Base-by-base conservation (phyloP, 495 filamentous ascomycete species). In the Astrocystis sublimbata region DNA sequence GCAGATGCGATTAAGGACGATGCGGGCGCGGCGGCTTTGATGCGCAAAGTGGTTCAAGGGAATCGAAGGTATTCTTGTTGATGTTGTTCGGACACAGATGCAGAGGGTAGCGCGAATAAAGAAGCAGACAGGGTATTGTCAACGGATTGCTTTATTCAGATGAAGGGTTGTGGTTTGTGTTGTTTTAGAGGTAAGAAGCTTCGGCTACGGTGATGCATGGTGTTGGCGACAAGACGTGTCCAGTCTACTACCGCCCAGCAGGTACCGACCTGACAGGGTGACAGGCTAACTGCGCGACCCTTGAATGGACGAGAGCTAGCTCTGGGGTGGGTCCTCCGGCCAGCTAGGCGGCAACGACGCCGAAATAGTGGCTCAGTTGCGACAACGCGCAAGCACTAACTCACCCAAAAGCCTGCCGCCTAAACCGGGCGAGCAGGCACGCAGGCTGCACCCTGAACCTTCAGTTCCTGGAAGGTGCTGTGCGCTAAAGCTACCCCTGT, bases 341-440 rank as follows among this genome's bases (percentile, higher is more conserved):
- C 30, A 19, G n/a, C 54, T 26, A 51, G 58, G 57, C 57, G 45
- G 43, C 54, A 28, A 40, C 52, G 36, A 55, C 24, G 54, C 24
- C 54, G 38, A 57, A 40, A 57, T 57, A 40, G 45, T 57, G 54
- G 35, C 52, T 42, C 4, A 56, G 52, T 38, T 56, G 36, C 52
- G 2, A 42, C 21, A 55, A 55, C 52, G 15, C 52, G 52, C 52
- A 56, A 56, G 36, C 41, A 15, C 38, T 17, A 33, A 52, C 47
- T 23, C 6, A 17, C 30, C 8, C 17, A 52, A 35, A 52, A 35
- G 17, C 12, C 49, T 52, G 49, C 49, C 49, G 30, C 49, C 49
- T 52, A 49, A 6, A 36, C 6, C 6, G 6, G 6, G 13, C 33
- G n/a, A n/a, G n/a, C n/a, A n/a, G n/a, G n/a, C n/a, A n/a, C n/a